Percentiles rank a stretch among this genome's conserved stretches.
Evolutionary conservation across 78 protist species (phyloP).

Genomic region (Bodo saltans): DNA sequence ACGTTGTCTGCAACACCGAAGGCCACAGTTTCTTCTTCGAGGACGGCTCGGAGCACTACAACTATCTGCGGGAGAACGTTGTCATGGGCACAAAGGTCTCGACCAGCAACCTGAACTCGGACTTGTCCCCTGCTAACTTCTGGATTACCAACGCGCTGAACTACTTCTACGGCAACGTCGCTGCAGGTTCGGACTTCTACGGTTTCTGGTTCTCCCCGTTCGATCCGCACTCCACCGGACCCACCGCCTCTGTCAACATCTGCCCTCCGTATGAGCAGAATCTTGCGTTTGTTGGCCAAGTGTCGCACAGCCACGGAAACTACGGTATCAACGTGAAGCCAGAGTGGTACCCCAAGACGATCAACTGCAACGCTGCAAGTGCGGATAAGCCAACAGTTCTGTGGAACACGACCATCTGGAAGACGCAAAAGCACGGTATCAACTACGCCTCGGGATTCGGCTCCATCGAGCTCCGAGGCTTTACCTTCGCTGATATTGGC

Average conservation of each 20-base stretch:
- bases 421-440: background rate
- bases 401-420: background rate
- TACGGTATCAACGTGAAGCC: background rate
- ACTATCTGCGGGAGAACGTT: slow-evolving; percentile 7
- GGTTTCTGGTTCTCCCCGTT: slow-evolving; percentile 33
- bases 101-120: slow-evolving; percentile 13
- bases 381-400: background rate
- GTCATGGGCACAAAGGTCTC: background rate
- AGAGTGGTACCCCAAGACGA: background rate
- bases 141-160: slow-evolving; percentile 38
- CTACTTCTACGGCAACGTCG: slow-evolving; percentile 22
- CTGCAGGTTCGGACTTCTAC: slow-evolving; percentile 28
- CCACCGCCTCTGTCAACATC: background rate
- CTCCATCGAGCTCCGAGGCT: background rate
- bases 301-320: background rate
- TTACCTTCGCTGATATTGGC: background rate
- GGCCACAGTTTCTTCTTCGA: slow-evolving; percentile 37
- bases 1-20: slow-evolving; percentile 13
- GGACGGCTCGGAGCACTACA: slow-evolving; percentile 25
- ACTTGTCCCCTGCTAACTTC: slow-evolving; percentile 14
- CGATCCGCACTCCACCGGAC: slow-evolving; percentile 8
- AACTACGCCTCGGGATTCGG: background rate
- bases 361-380: background rate
- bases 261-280: background rate
- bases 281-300: background rate